These are phyloP conservation scores for Dryas drummondii DNA, from an alignment of 306 rosid species.

Conservation along the genomic window DNA sequence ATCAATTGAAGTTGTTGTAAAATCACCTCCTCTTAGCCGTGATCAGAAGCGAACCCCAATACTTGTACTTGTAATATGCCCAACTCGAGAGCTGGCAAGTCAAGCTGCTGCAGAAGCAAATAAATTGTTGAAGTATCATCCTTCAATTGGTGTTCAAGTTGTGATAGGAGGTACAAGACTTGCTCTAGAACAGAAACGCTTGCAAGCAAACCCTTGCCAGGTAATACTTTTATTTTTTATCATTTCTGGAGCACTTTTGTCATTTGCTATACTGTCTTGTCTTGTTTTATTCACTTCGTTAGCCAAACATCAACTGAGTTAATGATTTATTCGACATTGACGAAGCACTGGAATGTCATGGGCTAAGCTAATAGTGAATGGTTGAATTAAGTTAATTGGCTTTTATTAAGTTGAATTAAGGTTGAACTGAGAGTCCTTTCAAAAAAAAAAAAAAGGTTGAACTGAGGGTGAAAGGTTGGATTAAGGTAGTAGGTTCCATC, in stretches of 20 bases:
- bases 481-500: not conserved
- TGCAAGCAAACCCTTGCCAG: constrained; percentile 95
- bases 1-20: constrained; percentile 78
- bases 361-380: not conserved
- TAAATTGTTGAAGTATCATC: constrained; percentile 77
- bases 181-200: constrained; percentile 78
- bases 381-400: not conserved
- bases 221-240: constrained; percentile 39
- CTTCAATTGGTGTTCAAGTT: constrained; percentile 86
- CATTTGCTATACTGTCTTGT: not conserved
- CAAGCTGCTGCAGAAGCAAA: constrained; percentile 91
- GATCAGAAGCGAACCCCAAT: constrained; percentile 81
- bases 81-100: constrained; percentile 91
- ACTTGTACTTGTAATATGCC: constrained; percentile 85
- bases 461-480: not conserved
- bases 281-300: constrained; percentile 1
- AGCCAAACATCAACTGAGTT: constrained; percentile 23
- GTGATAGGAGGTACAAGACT: constrained; percentile 96
- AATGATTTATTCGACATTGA: constrained; percentile 1
- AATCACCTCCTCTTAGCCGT: constrained; percentile 54
- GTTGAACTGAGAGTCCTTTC: not conserved
- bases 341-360: not conserved
- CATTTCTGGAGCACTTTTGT: constrained; percentile 14
- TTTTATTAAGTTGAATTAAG: not conserved
- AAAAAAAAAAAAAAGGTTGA: no score